Evolutionary conservation across 2,329 filamentous ascomycete genomes (phyloP).

Genomic region (Aspergillus aculeatinus): DNA sequence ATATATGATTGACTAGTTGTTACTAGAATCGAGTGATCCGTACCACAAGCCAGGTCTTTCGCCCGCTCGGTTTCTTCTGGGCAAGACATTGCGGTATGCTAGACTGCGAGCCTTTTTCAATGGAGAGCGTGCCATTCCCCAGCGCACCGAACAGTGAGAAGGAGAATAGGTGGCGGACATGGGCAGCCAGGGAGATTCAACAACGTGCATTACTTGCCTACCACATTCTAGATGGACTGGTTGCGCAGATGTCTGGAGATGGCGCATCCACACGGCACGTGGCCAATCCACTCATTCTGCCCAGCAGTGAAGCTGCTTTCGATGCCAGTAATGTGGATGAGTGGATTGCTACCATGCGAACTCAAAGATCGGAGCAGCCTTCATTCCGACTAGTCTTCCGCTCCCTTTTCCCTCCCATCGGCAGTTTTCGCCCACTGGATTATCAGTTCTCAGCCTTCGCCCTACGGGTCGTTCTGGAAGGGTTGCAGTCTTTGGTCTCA

Average conservation of each 20-base stretch:
- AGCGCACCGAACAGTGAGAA: constrained; percentile 37
- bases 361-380: constrained; percentile 30
- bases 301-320: constrained; percentile 43
- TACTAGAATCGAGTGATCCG: constrained; percentile 41
- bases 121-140: constrained; percentile 35
- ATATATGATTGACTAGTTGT: not conserved
- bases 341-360: constrained; percentile 41
- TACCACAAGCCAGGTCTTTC: constrained; percentile 47
- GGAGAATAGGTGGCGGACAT: constrained; percentile 43
- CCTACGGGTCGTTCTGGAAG: constrained; percentile 46
- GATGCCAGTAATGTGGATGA: constrained; percentile 42
- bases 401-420: constrained; percentile 38
- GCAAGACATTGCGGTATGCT: constrained; percentile 48
- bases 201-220: constrained; percentile 47
- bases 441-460: constrained; percentile 43
- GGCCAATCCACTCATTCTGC: constrained; percentile 42
- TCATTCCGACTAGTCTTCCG: constrained; percentile 45
- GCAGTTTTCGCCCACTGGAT: constrained; percentile 30
- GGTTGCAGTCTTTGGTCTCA: constrained; percentile 45
- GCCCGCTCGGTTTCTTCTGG: constrained; percentile 48
- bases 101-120: constrained; percentile 36
- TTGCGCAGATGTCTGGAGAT: constrained; percentile 47
- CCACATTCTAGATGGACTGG: constrained; percentile 47
- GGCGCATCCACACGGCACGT: constrained; percentile 45
- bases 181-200: constrained; percentile 47